A percentile compares a stretch with the other conserved stretches of the same genome.
phyloP scores from a whole-genome alignment of 176 grass and related monocot species.

The sorghum (Sorghum bicolor) region DNA sequence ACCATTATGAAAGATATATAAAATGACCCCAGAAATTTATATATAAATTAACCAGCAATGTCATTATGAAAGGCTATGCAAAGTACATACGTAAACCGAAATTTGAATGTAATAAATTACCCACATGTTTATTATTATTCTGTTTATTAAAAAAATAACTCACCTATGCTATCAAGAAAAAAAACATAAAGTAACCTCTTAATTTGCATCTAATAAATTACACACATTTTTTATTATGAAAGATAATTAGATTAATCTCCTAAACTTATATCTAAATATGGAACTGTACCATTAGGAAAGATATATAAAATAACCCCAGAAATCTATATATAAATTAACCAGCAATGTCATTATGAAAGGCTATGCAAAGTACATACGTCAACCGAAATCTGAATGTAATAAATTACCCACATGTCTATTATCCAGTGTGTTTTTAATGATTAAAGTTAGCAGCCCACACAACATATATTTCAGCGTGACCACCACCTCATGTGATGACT shows the following conservation, averaged over 20 bases:
- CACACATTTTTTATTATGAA: too few relatives aligned
- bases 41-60: background rate
- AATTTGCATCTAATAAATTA: too few relatives aligned
- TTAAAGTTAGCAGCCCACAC: background rate
- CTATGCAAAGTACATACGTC: background rate
- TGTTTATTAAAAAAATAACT: too few relatives aligned
- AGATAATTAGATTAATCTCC: too few relatives aligned
- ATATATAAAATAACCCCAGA: background rate
- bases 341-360: background rate
- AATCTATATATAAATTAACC: background rate
- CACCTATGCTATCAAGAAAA: too few relatives aligned
- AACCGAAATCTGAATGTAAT: background rate
- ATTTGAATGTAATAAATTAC: background rate
- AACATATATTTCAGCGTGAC: background rate
- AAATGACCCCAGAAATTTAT: background rate
- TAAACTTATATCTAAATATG: too few relatives aligned
- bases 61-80: background rate
- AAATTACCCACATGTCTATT: background rate
- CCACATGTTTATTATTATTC: background rate
- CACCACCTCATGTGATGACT: background rate
- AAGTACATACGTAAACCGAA: background rate
- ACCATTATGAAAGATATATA: background rate
- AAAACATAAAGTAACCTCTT: too few relatives aligned
- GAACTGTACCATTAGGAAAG: background rate
- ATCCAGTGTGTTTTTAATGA: background rate